Evolutionary conservation across 1,139 yeast species (phyloP), one percentile per base, ranked within the genome.

Genomic region (Sugiyamaella japonica): DNA sequence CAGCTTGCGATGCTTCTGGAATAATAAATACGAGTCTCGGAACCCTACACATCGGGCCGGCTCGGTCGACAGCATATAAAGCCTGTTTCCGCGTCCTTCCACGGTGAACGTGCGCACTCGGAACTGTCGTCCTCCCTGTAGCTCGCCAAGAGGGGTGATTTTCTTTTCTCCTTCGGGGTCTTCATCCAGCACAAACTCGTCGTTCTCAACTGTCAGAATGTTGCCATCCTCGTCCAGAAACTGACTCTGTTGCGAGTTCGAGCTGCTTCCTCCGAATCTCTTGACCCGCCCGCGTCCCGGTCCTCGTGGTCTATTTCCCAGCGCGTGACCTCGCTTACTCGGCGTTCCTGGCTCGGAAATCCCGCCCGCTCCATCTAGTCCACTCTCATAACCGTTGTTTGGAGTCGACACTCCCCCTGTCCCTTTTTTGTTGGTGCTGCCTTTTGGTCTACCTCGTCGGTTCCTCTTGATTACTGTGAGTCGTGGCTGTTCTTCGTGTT

Each of bases 1-100:
- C 53, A 93, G 76, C 48, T 78, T 73, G 54, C 79, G 75, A 71
- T 93, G 97, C 51, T 91, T 88, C 67, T 90, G 95, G 74, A 93
- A 93, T 59, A 93, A 77, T 55, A 90, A 77, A 66, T 93, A 91
- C 0, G 97, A 89, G 69, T 93, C 99, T 64, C 98, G 79, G 72
- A 90, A 90, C 2, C 98, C 98, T 62, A 91, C 90, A 64, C 91
- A 82, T 62, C 98, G 79, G 0, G 99, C 98, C 1, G 97, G 97
- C 67, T 91, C 98, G 0, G 98, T 91, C 1, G 97, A 87, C 47
- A 93, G 80, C 96, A 93, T 90, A 70, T 83, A 93, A 56, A 85
- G 76, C 59, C 84, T 77, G 39, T 83, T 80, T 3, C 96, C 97
- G 56, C 85, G 81, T 3, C 87, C 89, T 43, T 79, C 72, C 9